Conservation (phyloP, 2,329 filamentous ascomycete species). For the Fusarium incarnatum region DNA sequence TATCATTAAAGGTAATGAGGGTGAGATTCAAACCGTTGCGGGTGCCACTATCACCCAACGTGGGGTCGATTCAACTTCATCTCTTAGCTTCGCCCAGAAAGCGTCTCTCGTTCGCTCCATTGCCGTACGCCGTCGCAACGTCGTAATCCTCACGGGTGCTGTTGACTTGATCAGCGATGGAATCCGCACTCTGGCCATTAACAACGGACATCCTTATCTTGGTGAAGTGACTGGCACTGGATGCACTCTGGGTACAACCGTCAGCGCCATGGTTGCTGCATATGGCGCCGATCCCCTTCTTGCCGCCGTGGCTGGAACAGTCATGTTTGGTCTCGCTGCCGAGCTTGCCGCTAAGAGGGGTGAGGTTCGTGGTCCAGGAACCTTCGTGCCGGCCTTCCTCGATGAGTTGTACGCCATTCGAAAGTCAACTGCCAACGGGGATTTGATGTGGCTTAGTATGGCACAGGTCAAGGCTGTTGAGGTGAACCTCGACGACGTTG, state of each 20-base stretch:
- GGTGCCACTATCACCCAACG: constrained; percentile 71
- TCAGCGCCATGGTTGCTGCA: constrained; percentile 80
- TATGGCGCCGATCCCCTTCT: constrained; percentile 72
- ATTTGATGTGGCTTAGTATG: constrained; percentile 63
- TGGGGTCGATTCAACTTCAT: constrained; percentile 84
- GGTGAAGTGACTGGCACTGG: constrained; percentile 82
- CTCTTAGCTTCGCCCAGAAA: constrained; percentile 62
- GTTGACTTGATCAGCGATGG: constrained; percentile 85
- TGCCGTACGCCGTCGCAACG: constrained; percentile 70
- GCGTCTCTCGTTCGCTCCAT: constrained; percentile 72
- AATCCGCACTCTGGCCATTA: constrained; percentile 70
- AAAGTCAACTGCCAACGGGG: constrained; percentile 59
- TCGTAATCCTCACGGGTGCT: constrained; percentile 85
- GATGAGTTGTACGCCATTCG: constrained; percentile 72
- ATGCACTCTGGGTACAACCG: constrained; percentile 84
- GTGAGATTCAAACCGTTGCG: constrained; percentile 81
- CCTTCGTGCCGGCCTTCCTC: constrained; percentile 86
- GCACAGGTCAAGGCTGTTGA: constrained; percentile 61
- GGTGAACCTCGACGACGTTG: constrained; percentile 31
- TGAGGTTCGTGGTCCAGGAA: constrained; percentile 82
- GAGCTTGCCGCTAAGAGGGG: constrained; percentile 73
- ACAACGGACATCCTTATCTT: constrained; percentile 81
- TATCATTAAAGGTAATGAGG: constrained; percentile 94
- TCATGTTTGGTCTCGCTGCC: constrained; percentile 81
- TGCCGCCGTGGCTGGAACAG: constrained; percentile 76